Base-by-base conservation (phyloP, 139 green algal species). In the Microglena sp. region DNA sequence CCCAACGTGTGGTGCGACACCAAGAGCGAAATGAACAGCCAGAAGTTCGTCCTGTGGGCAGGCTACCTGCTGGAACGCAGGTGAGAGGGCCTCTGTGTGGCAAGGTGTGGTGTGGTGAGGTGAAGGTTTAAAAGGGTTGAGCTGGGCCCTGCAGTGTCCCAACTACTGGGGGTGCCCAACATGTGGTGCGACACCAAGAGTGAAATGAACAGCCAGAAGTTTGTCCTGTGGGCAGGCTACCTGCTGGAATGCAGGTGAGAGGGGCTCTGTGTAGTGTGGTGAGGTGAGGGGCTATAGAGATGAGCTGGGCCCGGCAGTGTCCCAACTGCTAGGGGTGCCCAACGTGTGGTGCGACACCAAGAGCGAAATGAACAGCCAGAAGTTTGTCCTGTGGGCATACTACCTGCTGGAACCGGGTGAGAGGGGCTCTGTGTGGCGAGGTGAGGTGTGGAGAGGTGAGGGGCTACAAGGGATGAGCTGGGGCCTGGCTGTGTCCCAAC, bases 1-100 rank as follows among this genome's bases (percentile, higher is more conserved):
- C 66, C 84, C 63, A 77, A 83, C 36, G 88, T 95, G 61, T 91
- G 84, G 83, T 92, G 83, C 60, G 84, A 94, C 67, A 84, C 83
- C 1, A 77, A 76, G 50, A 83, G 70, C 15, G 78, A 86, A 57
- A 63, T 84, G 57, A 82, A 78, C 56, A 79, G 62, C n/a, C 82
- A 95, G 79, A 81, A 86, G 43, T 95, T 95, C 84, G 88, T 95
- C 54, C 76, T 95, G 33, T 95, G 89, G 89, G 84, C 82, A 5
- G 86, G 86, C 1, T 82, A 79, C 46, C 73, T 94, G 45, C 72
- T 95, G 33, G 80, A 89, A 50, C 71, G 85, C 26, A 67, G 70
- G 80, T 84, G 70, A 33, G 76, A 59, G 26, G 22, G 7, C n/a
- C n/a, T n/a, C n/a, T n/a, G n/a, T n/a, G n/a, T n/a, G n/a, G n/a